Percentiles rank a stretch among this genome's conserved stretches.
These are phyloP conservation scores for Globisporangium cystogenes DNA, from an alignment of 352 stramenopile species.

Conservation along the genomic window DNA sequence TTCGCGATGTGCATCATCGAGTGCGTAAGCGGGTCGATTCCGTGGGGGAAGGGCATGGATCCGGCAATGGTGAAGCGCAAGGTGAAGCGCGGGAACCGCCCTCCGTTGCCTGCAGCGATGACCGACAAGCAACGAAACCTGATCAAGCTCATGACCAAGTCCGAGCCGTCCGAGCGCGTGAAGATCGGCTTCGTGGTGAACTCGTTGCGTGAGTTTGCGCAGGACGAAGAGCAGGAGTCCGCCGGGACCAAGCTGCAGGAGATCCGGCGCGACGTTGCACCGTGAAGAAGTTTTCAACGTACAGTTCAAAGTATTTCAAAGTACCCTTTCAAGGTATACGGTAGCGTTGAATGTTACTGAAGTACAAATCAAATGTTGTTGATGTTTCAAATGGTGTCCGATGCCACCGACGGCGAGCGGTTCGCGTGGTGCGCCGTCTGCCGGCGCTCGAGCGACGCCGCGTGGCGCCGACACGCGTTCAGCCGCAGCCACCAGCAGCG, in stretches of 20 bases:
- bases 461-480: conserved; percentile 72
- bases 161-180: background rate
- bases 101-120: too few relatives aligned
- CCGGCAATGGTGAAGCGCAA: background rate
- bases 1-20: conserved; percentile 9
- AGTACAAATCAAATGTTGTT: too few relatives aligned
- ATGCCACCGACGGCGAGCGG: background rate
- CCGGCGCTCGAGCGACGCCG: conserved; percentile 48
- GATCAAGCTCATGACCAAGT: background rate
- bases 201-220: background rate
- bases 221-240: too few relatives aligned
- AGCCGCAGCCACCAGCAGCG: conserved; percentile 44
- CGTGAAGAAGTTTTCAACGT: too few relatives aligned
- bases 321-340: too few relatives aligned
- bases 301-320: too few relatives aligned
- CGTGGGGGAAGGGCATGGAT: background rate
- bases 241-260: too few relatives aligned
- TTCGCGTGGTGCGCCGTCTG: conserved; percentile 20
- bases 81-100: background rate
- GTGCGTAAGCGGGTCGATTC: background rate
- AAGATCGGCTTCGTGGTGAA: conserved; percentile 1
- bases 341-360: too few relatives aligned
- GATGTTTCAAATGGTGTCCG: too few relatives aligned
- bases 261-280: too few relatives aligned
- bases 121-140: background rate